Evolutionary conservation across 257 asterid genomes (phyloP), one percentile per base, ranked within the genome.

Genomic region (Pogostemon cablin): DNA sequence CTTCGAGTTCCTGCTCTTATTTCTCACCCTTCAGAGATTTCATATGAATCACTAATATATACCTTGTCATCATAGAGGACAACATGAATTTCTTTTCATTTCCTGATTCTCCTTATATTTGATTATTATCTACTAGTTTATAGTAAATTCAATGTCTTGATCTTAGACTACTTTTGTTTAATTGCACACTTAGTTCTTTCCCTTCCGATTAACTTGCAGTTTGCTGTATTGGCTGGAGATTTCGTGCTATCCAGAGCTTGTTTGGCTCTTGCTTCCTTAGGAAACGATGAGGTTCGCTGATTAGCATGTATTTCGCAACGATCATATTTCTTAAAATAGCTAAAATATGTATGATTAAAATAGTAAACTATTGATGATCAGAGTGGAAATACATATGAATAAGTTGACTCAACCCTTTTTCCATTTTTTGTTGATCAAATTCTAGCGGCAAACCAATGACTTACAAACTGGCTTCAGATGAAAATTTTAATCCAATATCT

Each of bases 171-270:
- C 12, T 2, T 50, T 43, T 43, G 48, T 2, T 43, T 43, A 3
- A 6, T 43, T 6, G 9, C 48, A 43, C 7, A 34, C 75, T 73
- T 25, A 73, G 44, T 32, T 54, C 17, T 77, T 59, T 56, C 32
- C 32, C 62, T 72, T 62, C 66, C 20, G 66, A 34, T 60, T 73
- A 64, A 70, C 66, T 71, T 78, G 84, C 92, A 89, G 98, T 72
- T 92, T 72, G 90, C 98, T 70, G 96, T 92, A 61, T 77, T 92
- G 82, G 90, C 95, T 4, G 98, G 98, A 62, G 96, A 92, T 78
- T 92, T 92, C 81, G 78, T 92, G 73, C 87, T 87, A 43, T 84
- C 98, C 7, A 83, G 92, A 82, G 98, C 96, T 67, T 89, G 93
- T 74, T 89, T 89, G 53, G 95, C 95, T 67, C 92, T 91, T 59